phyloP scores from a whole-genome alignment of 139 green algal species.

The Chlamydomonas incerta region DNA sequence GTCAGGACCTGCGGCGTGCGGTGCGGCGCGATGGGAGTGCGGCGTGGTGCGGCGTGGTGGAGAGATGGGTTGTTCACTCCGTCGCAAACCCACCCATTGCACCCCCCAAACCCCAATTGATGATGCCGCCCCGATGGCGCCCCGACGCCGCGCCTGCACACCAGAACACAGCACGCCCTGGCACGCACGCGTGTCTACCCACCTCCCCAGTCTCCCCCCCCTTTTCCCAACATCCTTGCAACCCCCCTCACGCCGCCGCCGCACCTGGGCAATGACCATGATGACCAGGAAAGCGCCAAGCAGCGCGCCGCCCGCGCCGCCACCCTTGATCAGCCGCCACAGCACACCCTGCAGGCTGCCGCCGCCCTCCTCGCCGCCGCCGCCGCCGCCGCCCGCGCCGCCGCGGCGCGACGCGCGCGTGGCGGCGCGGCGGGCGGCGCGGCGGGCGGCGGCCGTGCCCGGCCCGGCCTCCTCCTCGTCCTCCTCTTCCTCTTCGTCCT shows the following conservation, averaged over 20 bases:
- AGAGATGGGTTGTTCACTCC: too few relatives aligned
- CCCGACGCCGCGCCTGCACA: too few relatives aligned
- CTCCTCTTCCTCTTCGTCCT: not conserved
- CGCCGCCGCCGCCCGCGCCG: not conserved
- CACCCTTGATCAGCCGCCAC: not conserved
- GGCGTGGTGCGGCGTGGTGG: too few relatives aligned
- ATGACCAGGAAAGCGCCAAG: not conserved
- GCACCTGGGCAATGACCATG: not conserved
- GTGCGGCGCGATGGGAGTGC: too few relatives aligned
- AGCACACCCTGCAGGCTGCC: not conserved
- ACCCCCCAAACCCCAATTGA: too few relatives aligned
- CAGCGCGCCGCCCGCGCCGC: not conserved
- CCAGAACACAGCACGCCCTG: too few relatives aligned
- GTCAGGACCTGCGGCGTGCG: not conserved
- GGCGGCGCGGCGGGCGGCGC: not conserved
- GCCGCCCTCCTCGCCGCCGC: not conserved
- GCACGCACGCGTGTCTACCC: too few relatives aligned
- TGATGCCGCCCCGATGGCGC: too few relatives aligned
- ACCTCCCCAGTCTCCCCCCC: too few relatives aligned
- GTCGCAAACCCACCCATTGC: too few relatives aligned
- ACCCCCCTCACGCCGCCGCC: too few relatives aligned
- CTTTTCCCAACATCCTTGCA: too few relatives aligned
- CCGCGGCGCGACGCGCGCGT: not conserved
- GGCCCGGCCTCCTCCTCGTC: not conserved
- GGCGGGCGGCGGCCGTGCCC: not conserved